Evolutionary conservation across 176 grass and related monocot species (phyloP), one percentile per base, ranked within the genome.

Genomic region (Carex scoparia): DNA sequence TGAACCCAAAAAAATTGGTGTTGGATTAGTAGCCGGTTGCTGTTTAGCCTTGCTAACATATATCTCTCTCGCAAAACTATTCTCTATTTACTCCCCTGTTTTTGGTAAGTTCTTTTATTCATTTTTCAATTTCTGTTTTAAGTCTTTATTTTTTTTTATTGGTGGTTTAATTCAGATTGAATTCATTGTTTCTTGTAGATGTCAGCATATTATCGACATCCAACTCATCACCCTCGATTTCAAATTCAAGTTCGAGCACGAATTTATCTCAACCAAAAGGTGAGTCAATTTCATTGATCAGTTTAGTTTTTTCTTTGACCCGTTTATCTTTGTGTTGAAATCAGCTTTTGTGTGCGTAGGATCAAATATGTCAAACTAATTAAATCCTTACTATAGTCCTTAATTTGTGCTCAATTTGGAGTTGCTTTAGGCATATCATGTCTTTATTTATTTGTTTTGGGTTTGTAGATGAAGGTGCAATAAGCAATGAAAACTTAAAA

Each of bases 11-110:
- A 94, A 94, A 79, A 85, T 94, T 61, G 90, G 75, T 27, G 65
- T 86, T 28, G 92, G 92, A 54, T 87, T 94, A 59, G 8, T 90
- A 27, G 90, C 92, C 32, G 90, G 90, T 10, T 88, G 86, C 46
- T 90, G 92, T 77, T 85, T 94, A 61, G 87, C 89, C 18, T 83
- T 94, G 65, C 90, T 94, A 53, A 92, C 92, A 51, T 94, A 94
- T 42, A 77, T 94, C 54, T 91, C 92, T 70, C 85, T 91, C 9
- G 83, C 89, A 70, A 94, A 92, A 85, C 65, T 94, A 70, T 92
- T 92, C 87, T 88, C 90, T 5, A 86, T 94, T 86, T 90, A 94
- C 76, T 92, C 90, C 67, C 92, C 90, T 31, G 92, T 92, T 13
- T 90, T 94, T 57, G 87, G 92, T 90, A 79, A 65, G 79, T 81